Percentiles rank a stretch among this genome's conserved stretches.
These are phyloP conservation scores for Phytopythium cucurbitacearum DNA, from an alignment of 352 stramenopile species.

Conservation along the genomic window DNA sequence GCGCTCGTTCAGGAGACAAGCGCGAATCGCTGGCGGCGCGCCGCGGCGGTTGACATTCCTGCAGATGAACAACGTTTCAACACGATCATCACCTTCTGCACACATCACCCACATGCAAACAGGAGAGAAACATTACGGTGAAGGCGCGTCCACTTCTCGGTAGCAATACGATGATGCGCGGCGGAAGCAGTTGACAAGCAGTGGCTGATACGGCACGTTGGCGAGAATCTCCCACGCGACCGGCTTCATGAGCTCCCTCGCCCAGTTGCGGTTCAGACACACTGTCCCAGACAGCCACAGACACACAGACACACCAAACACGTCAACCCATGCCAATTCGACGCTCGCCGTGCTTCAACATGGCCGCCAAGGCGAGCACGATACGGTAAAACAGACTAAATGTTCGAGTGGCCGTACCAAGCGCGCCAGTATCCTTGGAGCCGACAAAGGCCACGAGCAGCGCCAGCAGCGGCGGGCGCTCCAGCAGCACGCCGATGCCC, in stretches of 20 bases:
- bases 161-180: constrained; percentile 83
- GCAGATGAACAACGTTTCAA: constrained; percentile 6
- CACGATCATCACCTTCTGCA: constrained; percentile 7
- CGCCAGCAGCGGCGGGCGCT: constrained; percentile 52
- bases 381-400: too few species aligned
- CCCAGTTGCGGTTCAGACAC: constrained; percentile 64
- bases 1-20: constrained; percentile 76
- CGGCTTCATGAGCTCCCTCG: constrained; percentile 79
- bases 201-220: constrained; percentile 65
- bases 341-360: background rate
- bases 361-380: too few species aligned
- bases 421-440: constrained; percentile 40
- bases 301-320: constrained; percentile 1
- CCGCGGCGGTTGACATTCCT: constrained; percentile 87
- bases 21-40: constrained; percentile 77
- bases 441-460: constrained; percentile 60
- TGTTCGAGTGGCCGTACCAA: constrained; percentile 29
- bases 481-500: constrained; percentile 38
- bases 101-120: background rate
- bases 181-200: constrained; percentile 81
- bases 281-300: constrained; percentile 31
- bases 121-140: constrained; percentile 48
- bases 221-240: constrained; percentile 80
- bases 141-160: constrained; percentile 82
- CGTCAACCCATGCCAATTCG: background rate